Evolutionary conservation across 179 eudicot genomes (phyloP).

Genomic region (Beta macrorhiza): DNA sequence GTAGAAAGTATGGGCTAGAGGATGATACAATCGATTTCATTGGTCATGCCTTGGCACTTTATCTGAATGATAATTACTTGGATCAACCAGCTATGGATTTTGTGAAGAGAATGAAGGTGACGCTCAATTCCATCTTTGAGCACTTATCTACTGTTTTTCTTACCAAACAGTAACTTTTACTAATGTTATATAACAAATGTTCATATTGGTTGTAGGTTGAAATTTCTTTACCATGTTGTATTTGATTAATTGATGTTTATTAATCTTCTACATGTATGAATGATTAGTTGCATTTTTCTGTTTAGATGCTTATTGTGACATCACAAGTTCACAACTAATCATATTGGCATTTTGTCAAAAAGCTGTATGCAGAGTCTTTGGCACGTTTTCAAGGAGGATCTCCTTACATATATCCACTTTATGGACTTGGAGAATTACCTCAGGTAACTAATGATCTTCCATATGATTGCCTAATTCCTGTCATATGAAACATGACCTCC

Average conservation of each 20-base stretch:
- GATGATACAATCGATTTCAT: constrained; percentile 80
- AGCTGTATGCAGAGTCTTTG: constrained; percentile 82
- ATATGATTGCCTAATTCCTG: neutral
- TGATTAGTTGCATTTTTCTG: neutral
- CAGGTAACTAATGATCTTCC: constrained; percentile 43
- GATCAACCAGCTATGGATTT: constrained; percentile 69
- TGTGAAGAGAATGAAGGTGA: constrained; percentile 78
- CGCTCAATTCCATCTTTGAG: neutral
- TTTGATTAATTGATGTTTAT: neutral
- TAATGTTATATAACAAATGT: neutral
- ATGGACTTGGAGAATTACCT: constrained; percentile 87
- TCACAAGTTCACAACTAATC: constrained; percentile 5
- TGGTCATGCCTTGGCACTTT: constrained; percentile 84
- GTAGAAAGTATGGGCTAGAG: constrained; percentile 81
- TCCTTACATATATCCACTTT: constrained; percentile 79
- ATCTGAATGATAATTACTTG: constrained; percentile 60
- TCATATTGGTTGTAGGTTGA: neutral
- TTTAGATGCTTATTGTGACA: neutral
- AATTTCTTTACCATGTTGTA: neutral
- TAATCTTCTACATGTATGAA: neutral
- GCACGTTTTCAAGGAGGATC: constrained; percentile 85
- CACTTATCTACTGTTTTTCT: neutral
- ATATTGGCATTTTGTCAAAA: constrained; percentile 16
- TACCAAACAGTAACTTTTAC: no score
- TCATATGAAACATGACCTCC: neutral